Percentiles rank a stretch among this genome's conserved stretches.
Conservation (phyloP, 1,139 yeast species). For the Suhomyces atakaporum region DNA sequence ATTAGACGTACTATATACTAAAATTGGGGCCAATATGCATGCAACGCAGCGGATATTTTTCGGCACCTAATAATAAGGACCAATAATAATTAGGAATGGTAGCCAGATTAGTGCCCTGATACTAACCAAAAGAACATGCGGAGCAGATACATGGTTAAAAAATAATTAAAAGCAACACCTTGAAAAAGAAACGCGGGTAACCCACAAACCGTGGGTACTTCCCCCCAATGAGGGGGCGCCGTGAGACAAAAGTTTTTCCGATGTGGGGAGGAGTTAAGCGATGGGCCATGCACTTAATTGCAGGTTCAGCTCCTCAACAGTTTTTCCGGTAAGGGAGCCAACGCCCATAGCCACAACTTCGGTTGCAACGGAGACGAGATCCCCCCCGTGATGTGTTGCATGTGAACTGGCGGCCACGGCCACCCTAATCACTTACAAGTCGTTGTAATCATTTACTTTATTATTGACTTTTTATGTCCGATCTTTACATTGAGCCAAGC, state of each 20-base stretch:
- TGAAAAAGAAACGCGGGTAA: slow-evolving; percentile 6
- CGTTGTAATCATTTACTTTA: no score
- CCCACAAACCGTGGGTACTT: slow-evolving; percentile 2
- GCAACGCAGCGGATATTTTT: slow-evolving; percentile 6
- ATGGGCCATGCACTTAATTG: background rate
- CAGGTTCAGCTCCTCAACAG: background rate
- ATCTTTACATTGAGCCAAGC: no score
- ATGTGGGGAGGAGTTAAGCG: slow-evolving; percentile 7
- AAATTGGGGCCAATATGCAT: slow-evolving; percentile 1
- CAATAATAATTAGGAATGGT: background rate
- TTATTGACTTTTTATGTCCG: no score
- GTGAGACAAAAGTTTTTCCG: slow-evolving; percentile 12
- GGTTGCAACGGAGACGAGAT: no score
- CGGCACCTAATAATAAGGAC: slow-evolving; percentile 2
- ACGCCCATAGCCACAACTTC: background rate
- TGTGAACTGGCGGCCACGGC: no score
- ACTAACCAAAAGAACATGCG: slow-evolving; percentile 2
- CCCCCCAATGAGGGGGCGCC: background rate
- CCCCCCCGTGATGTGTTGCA: no score
- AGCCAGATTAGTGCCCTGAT: slow-evolving; percentile 1
- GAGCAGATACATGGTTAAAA: slow-evolving; percentile 6
- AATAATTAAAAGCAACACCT: slow-evolving; percentile 1
- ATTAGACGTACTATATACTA: background rate
- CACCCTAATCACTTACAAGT: no score
- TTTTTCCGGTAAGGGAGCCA: background rate